These are phyloP conservation scores for Saccharum officinarum DNA, from an alignment of 176 grass and related monocot genomes.

Conservation along the genomic window DNA sequence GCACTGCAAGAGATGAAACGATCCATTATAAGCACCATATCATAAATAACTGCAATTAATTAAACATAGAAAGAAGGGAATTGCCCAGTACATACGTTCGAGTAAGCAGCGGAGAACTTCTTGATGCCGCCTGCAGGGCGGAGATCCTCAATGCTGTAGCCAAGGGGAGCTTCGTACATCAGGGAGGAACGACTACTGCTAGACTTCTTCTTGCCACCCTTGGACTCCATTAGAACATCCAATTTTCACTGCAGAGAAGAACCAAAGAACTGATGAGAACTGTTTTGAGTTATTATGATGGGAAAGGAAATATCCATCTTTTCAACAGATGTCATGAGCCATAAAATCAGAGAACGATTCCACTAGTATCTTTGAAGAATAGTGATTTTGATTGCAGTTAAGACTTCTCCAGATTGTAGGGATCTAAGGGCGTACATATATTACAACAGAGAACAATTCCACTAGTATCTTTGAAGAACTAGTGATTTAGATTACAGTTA, in stretches of 20 bases:
- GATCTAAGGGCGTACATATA: background rate
- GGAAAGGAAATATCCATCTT: background rate
- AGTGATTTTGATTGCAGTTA: background rate
- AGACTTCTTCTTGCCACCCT: conserved; percentile 69
- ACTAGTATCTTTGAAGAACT: no score
- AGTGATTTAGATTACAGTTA: background rate
- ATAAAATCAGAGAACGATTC: background rate
- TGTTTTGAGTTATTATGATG: background rate
- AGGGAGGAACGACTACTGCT: conserved; percentile 72
- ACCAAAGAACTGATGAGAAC: background rate
- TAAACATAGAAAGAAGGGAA: background rate
- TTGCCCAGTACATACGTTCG: conserved; percentile 45
- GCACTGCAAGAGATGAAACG: conserved; percentile 49
- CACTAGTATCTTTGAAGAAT: background rate
- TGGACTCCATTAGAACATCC: conserved; percentile 72
- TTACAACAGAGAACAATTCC: background rate
- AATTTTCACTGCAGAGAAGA: conserved; percentile 32
- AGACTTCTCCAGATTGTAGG: background rate
- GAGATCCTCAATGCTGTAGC: conserved; percentile 74
- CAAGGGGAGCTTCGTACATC: conserved; percentile 75
- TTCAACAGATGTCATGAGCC: background rate
- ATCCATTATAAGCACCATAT: conserved; percentile 29
- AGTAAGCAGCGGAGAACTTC: conserved; percentile 83
- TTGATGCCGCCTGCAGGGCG: conserved; percentile 69
- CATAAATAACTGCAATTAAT: background rate